Conservation (phyloP, 179 eudicot genomes). For the Spinacia oleracea region DNA sequence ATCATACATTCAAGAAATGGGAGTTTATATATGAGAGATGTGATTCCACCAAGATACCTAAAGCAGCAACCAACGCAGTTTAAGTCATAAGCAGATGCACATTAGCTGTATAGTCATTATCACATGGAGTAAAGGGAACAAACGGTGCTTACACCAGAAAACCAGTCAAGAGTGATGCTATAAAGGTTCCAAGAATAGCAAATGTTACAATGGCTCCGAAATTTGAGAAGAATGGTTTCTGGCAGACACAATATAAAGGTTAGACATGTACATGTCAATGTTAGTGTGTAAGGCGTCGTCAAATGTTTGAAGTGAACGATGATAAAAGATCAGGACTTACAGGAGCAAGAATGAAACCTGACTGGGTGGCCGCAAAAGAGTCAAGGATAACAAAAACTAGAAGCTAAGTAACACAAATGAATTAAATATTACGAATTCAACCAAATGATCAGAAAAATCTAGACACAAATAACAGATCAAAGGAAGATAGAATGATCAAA, state of each 20-base stretch:
- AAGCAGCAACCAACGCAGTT: constrained; percentile 13
- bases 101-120: constrained; percentile 13
- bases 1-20: constrained; percentile 94
- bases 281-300: neutral
- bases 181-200: constrained; percentile 86
- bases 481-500: neutral
- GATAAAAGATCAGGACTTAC: constrained; percentile 49
- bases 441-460: constrained; percentile 1
- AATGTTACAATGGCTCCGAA: constrained; percentile 97
- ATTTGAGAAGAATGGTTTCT: constrained; percentile 99
- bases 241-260: constrained; percentile 31
- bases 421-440: neutral
- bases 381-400: constrained; percentile 51
- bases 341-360: constrained; percentile 95
- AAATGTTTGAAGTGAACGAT: neutral
- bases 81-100: constrained; percentile 21
- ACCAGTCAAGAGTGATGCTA: constrained; percentile 88
- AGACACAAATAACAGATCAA: neutral
- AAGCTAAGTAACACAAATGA: neutral
- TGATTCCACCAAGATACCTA: constrained; percentile 92
- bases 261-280: neutral
- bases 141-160: constrained; percentile 76
- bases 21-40: constrained; percentile 75
- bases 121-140: neutral
- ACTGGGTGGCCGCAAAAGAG: constrained; percentile 66